These are phyloP conservation scores for Nicotiana attenuata DNA, from an alignment of 257 asterid genomes.

Conservation along the genomic window DNA sequence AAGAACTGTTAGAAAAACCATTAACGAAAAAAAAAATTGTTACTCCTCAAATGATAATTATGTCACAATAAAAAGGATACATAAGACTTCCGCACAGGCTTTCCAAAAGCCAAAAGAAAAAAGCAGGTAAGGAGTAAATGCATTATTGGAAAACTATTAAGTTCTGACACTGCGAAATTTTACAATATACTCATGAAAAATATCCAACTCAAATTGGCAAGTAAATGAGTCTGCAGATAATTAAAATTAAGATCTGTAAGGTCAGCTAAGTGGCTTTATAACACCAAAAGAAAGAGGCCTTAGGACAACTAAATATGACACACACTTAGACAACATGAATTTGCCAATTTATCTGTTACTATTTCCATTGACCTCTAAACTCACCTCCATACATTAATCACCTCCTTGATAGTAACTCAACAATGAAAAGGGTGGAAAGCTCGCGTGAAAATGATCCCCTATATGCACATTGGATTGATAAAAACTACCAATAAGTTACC, in stretches of 20 bases:
- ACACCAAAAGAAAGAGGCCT: background rate
- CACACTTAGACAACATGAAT: conserved; percentile 18
- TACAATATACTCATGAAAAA: background rate
- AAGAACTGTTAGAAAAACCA: background rate
- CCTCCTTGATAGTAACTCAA: conserved; percentile 16
- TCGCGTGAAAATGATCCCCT: conserved; percentile 14
- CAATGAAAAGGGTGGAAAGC: background rate
- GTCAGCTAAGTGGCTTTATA: background rate
- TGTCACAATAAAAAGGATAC: background rate
- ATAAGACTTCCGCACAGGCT: no score
- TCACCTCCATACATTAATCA: conserved; percentile 19
- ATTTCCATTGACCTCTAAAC: conserved; percentile 8
- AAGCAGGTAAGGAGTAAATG: background rate
- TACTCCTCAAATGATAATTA: background rate
- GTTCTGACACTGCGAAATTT: background rate
- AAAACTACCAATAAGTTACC: background rate
- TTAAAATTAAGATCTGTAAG: background rate
- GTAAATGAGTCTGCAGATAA: background rate
- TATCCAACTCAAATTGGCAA: conserved; percentile 1
- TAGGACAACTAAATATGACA: conserved; percentile 5
- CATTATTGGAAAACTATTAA: background rate
- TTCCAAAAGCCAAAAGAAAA: background rate
- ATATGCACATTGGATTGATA: conserved; percentile 32
- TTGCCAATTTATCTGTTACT: conserved; percentile 12
- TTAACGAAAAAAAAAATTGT: background rate